A percentile compares a stretch with the other conserved stretches of the same genome.
phyloP scores from a whole-genome alignment of 1,284 basidiomycete genomes.

The Boletus holoroseus region DNA sequence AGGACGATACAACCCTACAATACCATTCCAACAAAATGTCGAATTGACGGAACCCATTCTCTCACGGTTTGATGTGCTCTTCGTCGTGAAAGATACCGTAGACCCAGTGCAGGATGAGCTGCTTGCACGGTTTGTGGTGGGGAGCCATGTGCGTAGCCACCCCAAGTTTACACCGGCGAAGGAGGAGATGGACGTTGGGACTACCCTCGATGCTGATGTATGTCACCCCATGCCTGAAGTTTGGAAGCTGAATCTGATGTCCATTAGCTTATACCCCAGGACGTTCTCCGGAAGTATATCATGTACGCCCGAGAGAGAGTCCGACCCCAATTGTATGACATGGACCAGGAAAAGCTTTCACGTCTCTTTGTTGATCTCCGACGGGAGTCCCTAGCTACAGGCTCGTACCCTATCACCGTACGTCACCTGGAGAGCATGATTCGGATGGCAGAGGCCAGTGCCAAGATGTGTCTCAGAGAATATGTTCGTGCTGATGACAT shows the following conservation, averaged over 20 bases:
- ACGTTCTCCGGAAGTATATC: constrained; percentile 96
- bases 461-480: constrained; percentile 97
- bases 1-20: constrained; percentile 94
- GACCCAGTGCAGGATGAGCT: constrained; percentile 97
- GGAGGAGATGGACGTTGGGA: constrained; percentile 87
- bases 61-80: constrained; percentile 98
- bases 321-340: constrained; percentile 85
- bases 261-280: constrained; percentile 88
- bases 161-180: constrained; percentile 83
- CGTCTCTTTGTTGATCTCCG: constrained; percentile 96
- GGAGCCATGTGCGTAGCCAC: constrained; percentile 91
- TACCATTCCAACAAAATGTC: constrained; percentile 97
- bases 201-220: constrained; percentile 88
- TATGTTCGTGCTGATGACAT: constrained; percentile 96
- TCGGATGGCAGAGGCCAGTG: constrained; percentile 96
- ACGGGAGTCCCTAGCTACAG: constrained; percentile 93
- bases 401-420: constrained; percentile 97
- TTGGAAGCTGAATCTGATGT: constrained; percentile 13
- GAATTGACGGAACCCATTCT: constrained; percentile 98
- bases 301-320: constrained; percentile 97
- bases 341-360: constrained; percentile 94
- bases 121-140: constrained; percentile 94
- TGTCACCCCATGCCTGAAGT: constrained; percentile 30
- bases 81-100: constrained; percentile 96
- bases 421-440: constrained; percentile 99